phyloP scores from a whole-genome alignment of 2,329 filamentous ascomycete genomes.

The Ilyonectria sp. region DNA sequence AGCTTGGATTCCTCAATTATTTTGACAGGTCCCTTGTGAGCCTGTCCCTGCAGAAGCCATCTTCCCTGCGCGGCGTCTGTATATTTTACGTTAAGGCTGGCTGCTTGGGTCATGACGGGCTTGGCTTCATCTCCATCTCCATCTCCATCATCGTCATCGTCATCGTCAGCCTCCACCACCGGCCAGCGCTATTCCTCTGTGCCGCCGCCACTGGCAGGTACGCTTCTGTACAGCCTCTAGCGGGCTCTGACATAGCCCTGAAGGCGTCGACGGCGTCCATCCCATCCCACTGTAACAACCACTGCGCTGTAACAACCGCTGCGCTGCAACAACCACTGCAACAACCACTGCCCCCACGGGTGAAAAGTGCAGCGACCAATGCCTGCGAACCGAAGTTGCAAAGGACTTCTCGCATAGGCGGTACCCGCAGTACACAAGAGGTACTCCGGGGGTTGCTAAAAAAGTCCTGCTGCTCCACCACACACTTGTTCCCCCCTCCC shows the following conservation, averaged over 20 bases:
- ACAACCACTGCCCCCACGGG: slow-evolving; percentile 19
- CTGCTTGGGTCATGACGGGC: not conserved
- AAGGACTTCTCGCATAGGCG: not conserved
- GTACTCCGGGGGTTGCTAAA: slow-evolving; percentile 18
- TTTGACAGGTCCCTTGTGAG: not conserved
- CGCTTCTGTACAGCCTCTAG: slow-evolving; percentile 13
- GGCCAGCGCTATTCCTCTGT: slow-evolving; percentile 1
- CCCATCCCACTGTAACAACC: slow-evolving; percentile 14
- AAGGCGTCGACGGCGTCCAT: not conserved
- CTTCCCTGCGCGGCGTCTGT: not conserved
- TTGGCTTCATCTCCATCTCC: not conserved
- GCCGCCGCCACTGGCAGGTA: slow-evolving; percentile 27
- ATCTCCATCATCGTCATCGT: not conserved
- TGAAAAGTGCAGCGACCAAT: not conserved
- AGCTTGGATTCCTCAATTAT: not conserved
- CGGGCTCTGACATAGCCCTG: slow-evolving; percentile 21
- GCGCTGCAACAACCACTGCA: slow-evolving; percentile 23
- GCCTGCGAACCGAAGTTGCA: slow-evolving; percentile 2
- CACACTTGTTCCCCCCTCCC: slow-evolving; percentile 11
- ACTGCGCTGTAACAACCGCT: not conserved
- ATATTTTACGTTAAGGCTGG: not conserved
- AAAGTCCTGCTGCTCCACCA: slow-evolving; percentile 21
- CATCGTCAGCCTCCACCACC: slow-evolving; percentile 17
- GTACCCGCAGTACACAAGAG: not conserved
- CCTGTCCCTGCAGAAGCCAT: not conserved